phyloP scores from a whole-genome alignment of 768 basidiomycete genomes.

The Kwoniella bestiolae region DNA sequence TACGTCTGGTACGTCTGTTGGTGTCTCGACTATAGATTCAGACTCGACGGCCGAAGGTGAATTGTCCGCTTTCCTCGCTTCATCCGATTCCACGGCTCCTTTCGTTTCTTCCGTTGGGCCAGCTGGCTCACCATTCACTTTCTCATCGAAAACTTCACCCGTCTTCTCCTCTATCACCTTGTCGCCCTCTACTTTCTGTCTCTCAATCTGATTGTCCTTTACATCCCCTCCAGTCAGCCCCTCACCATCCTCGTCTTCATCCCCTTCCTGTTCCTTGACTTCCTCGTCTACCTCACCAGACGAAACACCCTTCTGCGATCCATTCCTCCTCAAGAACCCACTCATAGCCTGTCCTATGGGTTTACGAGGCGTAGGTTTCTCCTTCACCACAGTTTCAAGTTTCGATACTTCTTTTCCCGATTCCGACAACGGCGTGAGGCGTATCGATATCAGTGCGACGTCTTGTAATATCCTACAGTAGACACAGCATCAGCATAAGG shows the following conservation, averaged over 20 bases:
- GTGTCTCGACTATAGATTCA: background rate
- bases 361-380: conserved; percentile 66
- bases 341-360: conserved; percentile 45
- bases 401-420: conserved; percentile 67
- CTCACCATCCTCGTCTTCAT: conserved; percentile 24
- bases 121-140: background rate
- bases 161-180: background rate
- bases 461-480: conserved; percentile 74
- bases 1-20: background rate
- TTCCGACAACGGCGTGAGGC: conserved; percentile 74
- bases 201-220: background rate
- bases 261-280: conserved; percentile 18
- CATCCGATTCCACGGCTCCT: no score
- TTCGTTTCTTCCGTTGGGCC: background rate
- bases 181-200: background rate
- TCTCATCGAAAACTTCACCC: background rate
- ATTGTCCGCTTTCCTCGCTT: no score
- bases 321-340: conserved; percentile 40
- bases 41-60: background rate
- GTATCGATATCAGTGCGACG: conserved; percentile 74
- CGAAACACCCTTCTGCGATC: conserved; percentile 18
- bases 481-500: background rate
- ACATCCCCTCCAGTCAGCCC: conserved; percentile 9
- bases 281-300: conserved; percentile 11
- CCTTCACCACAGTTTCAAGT: conserved; percentile 82